These are phyloP conservation scores for Gilbertella persicaria DNA, from an alignment of 371 early-diverging fungal species.

Conservation along the genomic window DNA sequence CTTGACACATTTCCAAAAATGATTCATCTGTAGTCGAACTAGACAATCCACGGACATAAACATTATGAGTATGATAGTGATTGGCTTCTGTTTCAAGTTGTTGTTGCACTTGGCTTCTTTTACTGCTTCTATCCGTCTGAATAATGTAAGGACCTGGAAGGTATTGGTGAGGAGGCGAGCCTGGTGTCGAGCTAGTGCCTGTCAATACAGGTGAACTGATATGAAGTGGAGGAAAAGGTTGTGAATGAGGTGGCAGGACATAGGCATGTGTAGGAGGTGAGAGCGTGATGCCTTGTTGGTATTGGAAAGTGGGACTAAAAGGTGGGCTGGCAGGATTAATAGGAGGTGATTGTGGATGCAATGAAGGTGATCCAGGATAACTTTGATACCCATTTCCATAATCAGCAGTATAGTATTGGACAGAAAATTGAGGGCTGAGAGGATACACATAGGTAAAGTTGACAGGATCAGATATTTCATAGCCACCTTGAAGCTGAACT, in stretches of 20 bases:
- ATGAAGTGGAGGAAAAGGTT: constrained; percentile 49
- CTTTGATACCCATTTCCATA: constrained; percentile 41
- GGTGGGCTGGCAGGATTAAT: constrained; percentile 36
- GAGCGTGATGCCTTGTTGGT: constrained; percentile 33
- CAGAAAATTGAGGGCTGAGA: constrained; percentile 49
- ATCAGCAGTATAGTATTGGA: constrained; percentile 44
- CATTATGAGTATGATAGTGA: constrained; percentile 58
- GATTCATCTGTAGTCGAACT: constrained; percentile 72
- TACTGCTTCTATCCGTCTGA: constrained; percentile 13
- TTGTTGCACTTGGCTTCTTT: constrained; percentile 12
- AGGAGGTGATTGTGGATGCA: constrained; percentile 41
- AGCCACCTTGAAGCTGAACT: constrained; percentile 18
- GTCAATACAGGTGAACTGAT: constrained; percentile 50
- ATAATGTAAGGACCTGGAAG: constrained; percentile 33
- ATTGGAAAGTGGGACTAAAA: constrained; percentile 42
- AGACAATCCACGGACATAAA: constrained; percentile 85
- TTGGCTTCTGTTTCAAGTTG: constrained; percentile 14
- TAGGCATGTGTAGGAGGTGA: constrained; percentile 48
- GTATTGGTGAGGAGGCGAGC: constrained; percentile 40
- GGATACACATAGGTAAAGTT: constrained; percentile 42
- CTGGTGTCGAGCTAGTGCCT: constrained; percentile 36
- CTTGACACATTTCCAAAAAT: constrained; percentile 67
- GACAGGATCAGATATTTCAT: constrained; percentile 21
- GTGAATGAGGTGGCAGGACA: constrained; percentile 39
- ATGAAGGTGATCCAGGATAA: constrained; percentile 47